Base-by-base conservation (phyloP, 108 stramenopile species). In the Pseudonitzschia multiseries region DNA sequence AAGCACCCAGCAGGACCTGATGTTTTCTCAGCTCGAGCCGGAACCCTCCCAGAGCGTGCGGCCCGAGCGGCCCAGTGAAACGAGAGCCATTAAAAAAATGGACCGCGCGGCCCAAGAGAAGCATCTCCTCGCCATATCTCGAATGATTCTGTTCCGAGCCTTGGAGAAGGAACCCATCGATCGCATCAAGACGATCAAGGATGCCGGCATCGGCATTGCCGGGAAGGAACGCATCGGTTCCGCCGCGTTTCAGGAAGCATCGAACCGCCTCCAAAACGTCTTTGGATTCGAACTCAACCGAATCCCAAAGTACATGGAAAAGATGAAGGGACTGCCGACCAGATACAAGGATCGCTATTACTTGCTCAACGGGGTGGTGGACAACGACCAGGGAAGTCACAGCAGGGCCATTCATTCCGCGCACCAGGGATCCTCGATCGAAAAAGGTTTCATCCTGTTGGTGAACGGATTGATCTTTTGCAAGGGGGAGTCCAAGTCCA, bases 101-200 rank as follows among this genome's bases (percentile, higher is more conserved):
- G 74, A 75, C 31, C 68, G 73, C 18, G 75, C 80, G 9, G 71
- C 71, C 0, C 86, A 88, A n/a, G 76, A 89, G 50, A 85, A 88
- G 44, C 69, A 81, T 41, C 51, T 92, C 12, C 73, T 79, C 0
- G 71, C 80, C 50, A 64, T 93, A 1, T 84, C 87, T 5, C 82
- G 91, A 0, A 74, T 89, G 41, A 51, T 93, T 22, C 76, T 95
- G 2, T 95, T 95, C 86, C 89, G 86, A 60, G 90, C 77, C 0
- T 62, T 95, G 26, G 83, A 81, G 24, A 77, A 82, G n/a, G 90
- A 93, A 57, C 81, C 85, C 28, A 90, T 95, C 62, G 90, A 95
- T 63, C 80, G 86, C 10, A 70, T 80, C 68, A 93, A 91, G 73
- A 66, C 68, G 50, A 64, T 76, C 57, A 84, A 89, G 42, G 91